Evolutionary conservation across 192 early-diverging fungal species (phyloP).

Genomic region (Entomortierella lignicola): DNA sequence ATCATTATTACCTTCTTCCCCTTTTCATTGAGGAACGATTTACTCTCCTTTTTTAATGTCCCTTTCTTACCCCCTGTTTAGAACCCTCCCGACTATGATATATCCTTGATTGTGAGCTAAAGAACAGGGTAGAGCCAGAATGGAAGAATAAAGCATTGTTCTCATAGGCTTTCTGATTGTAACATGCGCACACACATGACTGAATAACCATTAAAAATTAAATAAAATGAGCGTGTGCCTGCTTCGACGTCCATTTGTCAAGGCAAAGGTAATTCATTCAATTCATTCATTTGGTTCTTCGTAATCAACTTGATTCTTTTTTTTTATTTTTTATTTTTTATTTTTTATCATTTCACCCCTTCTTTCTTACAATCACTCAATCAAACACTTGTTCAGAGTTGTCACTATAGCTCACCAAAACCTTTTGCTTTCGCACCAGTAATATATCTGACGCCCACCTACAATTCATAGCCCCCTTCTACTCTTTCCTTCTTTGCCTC

Average conservation of each 20-base stretch:
- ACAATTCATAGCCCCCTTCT: background rate
- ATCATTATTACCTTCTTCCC: background rate
- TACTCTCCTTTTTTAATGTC: background rate
- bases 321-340: no score
- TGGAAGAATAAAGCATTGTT: background rate
- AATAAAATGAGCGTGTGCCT: no score
- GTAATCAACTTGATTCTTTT: no score
- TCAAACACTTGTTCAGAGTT: no score
- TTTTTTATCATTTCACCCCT: no score
- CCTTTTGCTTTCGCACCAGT: background rate
- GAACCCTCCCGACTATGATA: background rate
- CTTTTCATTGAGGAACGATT: background rate
- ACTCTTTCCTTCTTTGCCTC: background rate
- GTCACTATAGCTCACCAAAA: background rate
- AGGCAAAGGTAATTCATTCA: no score
- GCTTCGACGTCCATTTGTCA: no score
- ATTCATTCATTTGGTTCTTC: no score
- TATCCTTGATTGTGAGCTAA: background rate
- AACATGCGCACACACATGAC: no score
- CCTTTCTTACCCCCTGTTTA: background rate
- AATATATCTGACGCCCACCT: background rate
- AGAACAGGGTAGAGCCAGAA: background rate
- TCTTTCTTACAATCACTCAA: no score
- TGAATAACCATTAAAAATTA: no score
- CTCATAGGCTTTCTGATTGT: background rate